A percentile compares a stretch with the other conserved stretches of the same genome.
These are phyloP conservation scores for Candida boleticola DNA, from an alignment of 805 yeast genomes.

Conservation along the genomic window DNA sequence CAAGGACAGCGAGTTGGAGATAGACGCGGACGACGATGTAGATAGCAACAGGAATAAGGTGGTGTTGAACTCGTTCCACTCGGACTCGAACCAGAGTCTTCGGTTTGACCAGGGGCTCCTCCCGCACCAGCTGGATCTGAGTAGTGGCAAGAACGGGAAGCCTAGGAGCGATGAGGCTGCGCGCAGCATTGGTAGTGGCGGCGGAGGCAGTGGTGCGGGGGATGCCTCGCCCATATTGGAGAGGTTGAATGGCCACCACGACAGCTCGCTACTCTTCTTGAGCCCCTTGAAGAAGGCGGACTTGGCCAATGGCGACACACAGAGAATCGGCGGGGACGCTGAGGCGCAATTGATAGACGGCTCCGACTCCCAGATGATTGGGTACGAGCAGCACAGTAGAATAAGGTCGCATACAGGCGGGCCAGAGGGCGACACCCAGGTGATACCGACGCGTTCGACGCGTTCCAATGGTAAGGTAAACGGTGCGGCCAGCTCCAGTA, in stretches of 20 bases:
- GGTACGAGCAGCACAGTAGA: background rate
- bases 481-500: background rate
- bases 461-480: background rate
- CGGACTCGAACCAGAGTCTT: slow-evolving; percentile 1
- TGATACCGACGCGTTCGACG: no score
- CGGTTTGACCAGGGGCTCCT: background rate
- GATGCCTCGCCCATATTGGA: background rate
- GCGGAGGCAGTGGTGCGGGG: background rate
- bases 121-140: background rate
- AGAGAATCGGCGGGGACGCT: background rate
- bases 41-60: slow-evolving; percentile 1
- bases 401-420: background rate
- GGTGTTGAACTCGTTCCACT: slow-evolving; percentile 2
- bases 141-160: background rate
- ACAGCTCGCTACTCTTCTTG: background rate
- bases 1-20: background rate
- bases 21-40: background rate
- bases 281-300: background rate
- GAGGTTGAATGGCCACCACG: background rate
- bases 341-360: background rate
- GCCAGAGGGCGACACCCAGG: background rate
- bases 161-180: background rate
- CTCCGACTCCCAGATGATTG: background rate
- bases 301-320: background rate
- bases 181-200: background rate